Conservation (phyloP, 1,284 basidiomycete genomes). For the Trichosporon inkin region DNA sequence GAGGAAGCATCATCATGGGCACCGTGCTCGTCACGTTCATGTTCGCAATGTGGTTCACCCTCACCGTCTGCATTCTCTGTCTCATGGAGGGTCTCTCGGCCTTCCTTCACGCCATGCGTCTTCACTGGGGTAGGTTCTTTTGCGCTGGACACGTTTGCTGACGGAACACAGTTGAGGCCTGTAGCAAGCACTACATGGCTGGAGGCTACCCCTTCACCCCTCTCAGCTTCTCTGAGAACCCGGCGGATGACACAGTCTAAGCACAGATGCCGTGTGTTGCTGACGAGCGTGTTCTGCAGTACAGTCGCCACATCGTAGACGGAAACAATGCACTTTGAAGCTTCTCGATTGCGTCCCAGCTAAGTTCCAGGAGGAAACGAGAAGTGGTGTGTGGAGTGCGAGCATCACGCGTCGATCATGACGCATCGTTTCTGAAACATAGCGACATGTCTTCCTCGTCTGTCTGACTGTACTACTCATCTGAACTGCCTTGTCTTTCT, state of each 20-base stretch:
- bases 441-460: background rate
- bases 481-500: background rate
- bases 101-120: slow-evolving; percentile 90
- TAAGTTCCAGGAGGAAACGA: background rate
- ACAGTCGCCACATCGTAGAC: background rate
- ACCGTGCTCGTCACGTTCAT: slow-evolving; percentile 62
- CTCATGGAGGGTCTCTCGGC: slow-evolving; percentile 94
- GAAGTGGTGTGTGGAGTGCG: background rate
- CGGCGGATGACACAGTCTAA: slow-evolving; percentile 15
- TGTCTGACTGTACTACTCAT: background rate
- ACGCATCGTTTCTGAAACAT: background rate
- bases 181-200: slow-evolving; percentile 93
- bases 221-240: slow-evolving; percentile 37
- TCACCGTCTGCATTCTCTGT: slow-evolving; percentile 76
- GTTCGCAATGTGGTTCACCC: slow-evolving; percentile 72
- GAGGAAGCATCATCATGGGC: slow-evolving; percentile 54
- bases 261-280: background rate
- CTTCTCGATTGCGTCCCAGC: background rate
- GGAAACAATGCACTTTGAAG: background rate
- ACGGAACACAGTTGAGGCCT: slow-evolving; percentile 72
- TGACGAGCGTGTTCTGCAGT: background rate
- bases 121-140: slow-evolving; percentile 84
- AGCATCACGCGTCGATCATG: background rate
- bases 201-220: slow-evolving; percentile 62
- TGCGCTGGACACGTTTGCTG: slow-evolving; percentile 10